phyloP scores from a whole-genome alignment of 2,329 filamentous ascomycete species.

The Lachnellula hyalina region DNA sequence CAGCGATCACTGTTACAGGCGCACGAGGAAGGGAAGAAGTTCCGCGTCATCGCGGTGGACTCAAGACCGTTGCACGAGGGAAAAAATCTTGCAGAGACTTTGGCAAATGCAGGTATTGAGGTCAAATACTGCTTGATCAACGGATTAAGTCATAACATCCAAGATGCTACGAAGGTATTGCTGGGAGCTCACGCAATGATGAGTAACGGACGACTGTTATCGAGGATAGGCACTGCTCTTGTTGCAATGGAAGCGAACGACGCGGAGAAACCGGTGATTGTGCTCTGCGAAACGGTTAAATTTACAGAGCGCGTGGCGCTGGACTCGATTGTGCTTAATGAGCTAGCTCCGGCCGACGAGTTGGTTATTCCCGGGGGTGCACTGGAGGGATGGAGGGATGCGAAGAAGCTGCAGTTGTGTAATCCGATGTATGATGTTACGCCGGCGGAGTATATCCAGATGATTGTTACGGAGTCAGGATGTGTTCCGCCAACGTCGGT shows the following conservation, averaged over 20 bases:
- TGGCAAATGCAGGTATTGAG: slow-evolving; percentile 62
- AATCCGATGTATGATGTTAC: slow-evolving; percentile 92
- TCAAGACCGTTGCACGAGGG: slow-evolving; percentile 66
- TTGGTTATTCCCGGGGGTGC: slow-evolving; percentile 37
- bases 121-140: slow-evolving; percentile 80
- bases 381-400: slow-evolving; percentile 51
- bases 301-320: slow-evolving; percentile 86
- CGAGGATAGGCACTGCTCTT: slow-evolving; percentile 78
- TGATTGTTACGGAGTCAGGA: slow-evolving; percentile 88
- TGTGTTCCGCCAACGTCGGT: slow-evolving; percentile 82
- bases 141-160: slow-evolving; percentile 68
- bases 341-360: slow-evolving; percentile 74
- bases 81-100: slow-evolving; percentile 62
- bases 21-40: slow-evolving; percentile 62
- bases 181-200: slow-evolving; percentile 93
- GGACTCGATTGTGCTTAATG: slow-evolving; percentile 91
- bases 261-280: slow-evolving; percentile 72
- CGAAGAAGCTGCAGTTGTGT: slow-evolving; percentile 54
- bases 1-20: slow-evolving; percentile 76
- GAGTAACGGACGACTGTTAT: slow-evolving; percentile 87
- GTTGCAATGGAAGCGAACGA: slow-evolving; percentile 79
- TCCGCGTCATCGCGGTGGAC: slow-evolving; percentile 82
- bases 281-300: slow-evolving; percentile 92
- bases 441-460: slow-evolving; percentile 76
- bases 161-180: slow-evolving; percentile 58